These are phyloP conservation scores for Cordyceps farinosa DNA, from an alignment of 2,329 filamentous ascomycete genomes.

Conservation along the genomic window DNA sequence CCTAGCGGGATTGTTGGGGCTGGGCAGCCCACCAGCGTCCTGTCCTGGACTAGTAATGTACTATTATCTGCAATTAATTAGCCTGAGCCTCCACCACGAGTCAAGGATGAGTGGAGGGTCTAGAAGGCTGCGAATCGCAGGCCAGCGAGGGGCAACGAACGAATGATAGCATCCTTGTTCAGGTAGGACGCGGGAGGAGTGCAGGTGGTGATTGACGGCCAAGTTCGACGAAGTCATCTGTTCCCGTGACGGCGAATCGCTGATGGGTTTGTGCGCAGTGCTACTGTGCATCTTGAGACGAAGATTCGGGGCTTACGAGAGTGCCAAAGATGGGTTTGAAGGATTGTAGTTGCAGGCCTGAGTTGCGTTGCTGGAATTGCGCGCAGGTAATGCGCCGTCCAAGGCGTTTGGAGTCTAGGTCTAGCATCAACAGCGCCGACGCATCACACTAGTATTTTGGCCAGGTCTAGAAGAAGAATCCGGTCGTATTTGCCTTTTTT, in stretches of 20 bases:
- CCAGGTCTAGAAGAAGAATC: too few relatives aligned
- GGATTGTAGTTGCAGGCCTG: too few relatives aligned
- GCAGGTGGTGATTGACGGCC: too few relatives aligned
- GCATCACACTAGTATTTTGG: too few relatives aligned
- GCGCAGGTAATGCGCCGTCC: too few relatives aligned
- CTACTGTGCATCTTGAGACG: background rate
- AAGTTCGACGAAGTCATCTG: too few relatives aligned
- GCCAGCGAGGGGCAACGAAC: background rate
- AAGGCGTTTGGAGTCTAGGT: too few relatives aligned
- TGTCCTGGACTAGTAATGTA: background rate
- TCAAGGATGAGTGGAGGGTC: background rate
- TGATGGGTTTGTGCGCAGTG: background rate
- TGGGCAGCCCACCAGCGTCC: background rate
- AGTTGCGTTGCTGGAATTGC: background rate
- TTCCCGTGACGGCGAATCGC: background rate
- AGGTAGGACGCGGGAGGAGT: background rate
- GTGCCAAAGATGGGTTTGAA: background rate
- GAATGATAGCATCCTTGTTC: background rate
- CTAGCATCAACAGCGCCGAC: too few relatives aligned
- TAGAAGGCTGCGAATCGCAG: background rate
- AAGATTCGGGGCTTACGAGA: background rate
- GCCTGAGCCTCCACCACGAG: background rate
- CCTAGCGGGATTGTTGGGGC: background rate
- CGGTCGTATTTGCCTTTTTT: too few relatives aligned
- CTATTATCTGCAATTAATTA: background rate